These are phyloP conservation scores for Ophiostoma tasmaniense DNA, from an alignment of 2,329 filamentous ascomycete genomes.

Conservation along the genomic window DNA sequence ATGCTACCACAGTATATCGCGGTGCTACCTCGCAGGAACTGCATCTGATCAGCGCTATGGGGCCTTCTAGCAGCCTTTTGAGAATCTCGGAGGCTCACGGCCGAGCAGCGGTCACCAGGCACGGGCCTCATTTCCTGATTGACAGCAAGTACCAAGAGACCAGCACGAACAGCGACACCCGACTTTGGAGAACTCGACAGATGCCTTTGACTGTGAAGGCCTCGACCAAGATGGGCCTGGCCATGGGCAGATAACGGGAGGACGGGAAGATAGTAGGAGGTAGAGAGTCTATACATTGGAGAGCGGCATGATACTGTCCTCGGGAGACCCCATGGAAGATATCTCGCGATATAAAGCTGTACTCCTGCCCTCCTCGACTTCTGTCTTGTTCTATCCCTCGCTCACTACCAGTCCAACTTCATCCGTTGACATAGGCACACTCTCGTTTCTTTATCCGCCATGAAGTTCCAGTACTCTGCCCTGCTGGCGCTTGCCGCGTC, in stretches of 20 bases:
- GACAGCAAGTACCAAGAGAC: neutral
- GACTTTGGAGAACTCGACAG: neutral
- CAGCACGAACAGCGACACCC: too few relatives aligned
- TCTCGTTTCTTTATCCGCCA: constrained; percentile 18
- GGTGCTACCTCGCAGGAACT: neutral
- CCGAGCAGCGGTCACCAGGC: neutral
- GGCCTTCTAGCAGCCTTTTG: neutral
- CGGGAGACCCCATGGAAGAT: too few relatives aligned
- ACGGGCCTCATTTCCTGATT: constrained; percentile 32
- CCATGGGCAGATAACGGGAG: neutral
- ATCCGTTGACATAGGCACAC: constrained; percentile 5
- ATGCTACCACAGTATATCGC: neutral
- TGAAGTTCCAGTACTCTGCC: constrained; percentile 32
- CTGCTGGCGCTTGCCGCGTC: constrained; percentile 30
- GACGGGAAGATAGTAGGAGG: neutral
- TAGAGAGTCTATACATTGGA: neutral
- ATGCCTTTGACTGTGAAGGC: neutral
- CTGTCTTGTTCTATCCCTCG: neutral
- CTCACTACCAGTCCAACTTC: constrained; percentile 17
- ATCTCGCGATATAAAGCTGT: neutral
- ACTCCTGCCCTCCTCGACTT: neutral
- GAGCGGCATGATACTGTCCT: too few relatives aligned
- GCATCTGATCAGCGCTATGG: neutral
- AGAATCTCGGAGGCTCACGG: neutral
- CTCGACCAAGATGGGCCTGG: neutral